Base-by-base conservation (phyloP, 805 yeast genomes). In the Ogataea trehalophila region DNA sequence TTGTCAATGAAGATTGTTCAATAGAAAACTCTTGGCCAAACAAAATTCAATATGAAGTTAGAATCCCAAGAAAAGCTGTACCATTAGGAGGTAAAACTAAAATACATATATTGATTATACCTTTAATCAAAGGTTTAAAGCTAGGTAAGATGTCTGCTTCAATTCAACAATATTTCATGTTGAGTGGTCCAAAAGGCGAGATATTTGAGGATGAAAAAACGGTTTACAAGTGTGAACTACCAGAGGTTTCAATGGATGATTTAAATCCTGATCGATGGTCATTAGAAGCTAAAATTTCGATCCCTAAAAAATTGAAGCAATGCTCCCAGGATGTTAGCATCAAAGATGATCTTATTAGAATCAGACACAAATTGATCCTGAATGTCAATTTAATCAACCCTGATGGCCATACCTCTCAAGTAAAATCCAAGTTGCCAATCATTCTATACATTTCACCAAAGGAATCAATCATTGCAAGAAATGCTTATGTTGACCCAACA, bases 21-120 rank as follows among this genome's bases (percentile, higher is more conserved):
- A 70, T 77, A 42, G 70, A 70, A 49, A 76, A 75, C 54, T 67
- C 73, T 2, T 78, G 83, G 83, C 74, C 80, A 0, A 72, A 71
- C 0, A 77, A 77, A 52, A 65, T 76, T 23, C 79, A 77, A 51
- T 78, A 78, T 54, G 69, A 67, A 42, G 79, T 78, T 3, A 58
- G 64, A 40, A 50, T 77, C 20, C 70, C 71, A 1, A 66, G 64
- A 39, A 74, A 70, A 45, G 77, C 74, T 0, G 59, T 78, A 4
- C 76, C 83, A 0, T 48, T 77, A 4, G 81, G 81, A 1, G 67
- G 76, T 1, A 58, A 57, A 3, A 58, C 74, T 11, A 74, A 76
- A 14, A 65, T 78, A 22, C 63, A 65, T 46, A 56, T 77, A 1
- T 52, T 73, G 8, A 65, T 78, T 16, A 68, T 77, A 8, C 83